Evolutionary conservation across 495 filamentous ascomycete genomes (phyloP).

Genomic region (Rusavskia elegans): DNA sequence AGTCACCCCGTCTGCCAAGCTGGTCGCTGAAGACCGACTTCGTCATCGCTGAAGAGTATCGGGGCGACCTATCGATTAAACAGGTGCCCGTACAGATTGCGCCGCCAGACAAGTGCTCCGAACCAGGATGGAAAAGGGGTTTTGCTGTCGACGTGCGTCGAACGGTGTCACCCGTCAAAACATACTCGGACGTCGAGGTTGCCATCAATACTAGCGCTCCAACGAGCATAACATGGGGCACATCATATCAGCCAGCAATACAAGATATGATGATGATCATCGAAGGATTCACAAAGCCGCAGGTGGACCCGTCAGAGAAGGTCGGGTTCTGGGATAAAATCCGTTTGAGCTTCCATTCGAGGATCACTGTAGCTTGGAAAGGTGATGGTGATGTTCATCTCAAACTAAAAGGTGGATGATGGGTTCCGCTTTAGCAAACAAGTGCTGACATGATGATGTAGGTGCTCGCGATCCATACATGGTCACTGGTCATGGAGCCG

Average conservation of each 20-base stretch:
- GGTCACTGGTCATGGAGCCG: constrained; percentile 81
- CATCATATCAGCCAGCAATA: constrained; percentile 93
- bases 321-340: constrained; percentile 99
- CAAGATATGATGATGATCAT: constrained; percentile 99
- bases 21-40: constrained; percentile 82
- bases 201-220: constrained; percentile 86
- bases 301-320: constrained; percentile 81
- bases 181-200: constrained; percentile 78
- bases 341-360: constrained; percentile 84
- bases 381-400: constrained; percentile 94
- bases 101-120: constrained; percentile 40
- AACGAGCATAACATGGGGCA: constrained; percentile 90
- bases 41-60: constrained; percentile 88
- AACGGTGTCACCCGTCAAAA: constrained; percentile 90
- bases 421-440: neutral
- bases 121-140: constrained; percentile 26
- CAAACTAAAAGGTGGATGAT: constrained; percentile 57
- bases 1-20: constrained; percentile 65
- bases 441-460: constrained; percentile 7
- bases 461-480: constrained; percentile 84
- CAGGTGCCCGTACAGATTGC: constrained; percentile 75
- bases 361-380: constrained; percentile 74
- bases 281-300: constrained; percentile 90
- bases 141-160: constrained; percentile 77
- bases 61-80: constrained; percentile 59